These are phyloP conservation scores for Ramalina intermedia DNA, from an alignment of 495 filamentous ascomycete species.

Conservation along the genomic window DNA sequence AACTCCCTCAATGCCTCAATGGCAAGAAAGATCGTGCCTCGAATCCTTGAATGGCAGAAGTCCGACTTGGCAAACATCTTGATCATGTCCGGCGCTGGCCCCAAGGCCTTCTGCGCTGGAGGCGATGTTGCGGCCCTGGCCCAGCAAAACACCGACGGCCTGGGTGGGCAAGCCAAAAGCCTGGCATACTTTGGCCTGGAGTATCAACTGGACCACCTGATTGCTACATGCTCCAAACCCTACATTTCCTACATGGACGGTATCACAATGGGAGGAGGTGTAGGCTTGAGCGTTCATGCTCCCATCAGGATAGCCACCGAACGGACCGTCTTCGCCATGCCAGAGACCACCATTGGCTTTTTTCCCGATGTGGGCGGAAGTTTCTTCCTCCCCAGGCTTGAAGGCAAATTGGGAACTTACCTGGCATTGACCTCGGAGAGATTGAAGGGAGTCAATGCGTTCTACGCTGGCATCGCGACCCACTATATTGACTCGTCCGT, in stretches of 20 bases:
- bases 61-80: slow-evolving; percentile 86
- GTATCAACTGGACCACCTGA: slow-evolving; percentile 86
- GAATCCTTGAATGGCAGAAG: slow-evolving; percentile 78
- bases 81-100: slow-evolving; percentile 76
- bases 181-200: slow-evolving; percentile 77
- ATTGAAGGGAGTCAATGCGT: slow-evolving; percentile 66
- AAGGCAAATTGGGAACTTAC: slow-evolving; percentile 75
- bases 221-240: slow-evolving; percentile 89
- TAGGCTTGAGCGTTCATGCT: slow-evolving; percentile 85
- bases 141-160: slow-evolving; percentile 49
- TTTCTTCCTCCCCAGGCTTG: slow-evolving; percentile 84
- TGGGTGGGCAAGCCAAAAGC: slow-evolving; percentile 47
- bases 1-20: slow-evolving; percentile 90
- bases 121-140: slow-evolving; percentile 78
- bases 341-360: slow-evolving; percentile 93
- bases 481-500: slow-evolving; percentile 88
- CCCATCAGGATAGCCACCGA: slow-evolving; percentile 95
- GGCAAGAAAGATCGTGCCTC: slow-evolving; percentile 78
- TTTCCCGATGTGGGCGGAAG: slow-evolving; percentile 94
- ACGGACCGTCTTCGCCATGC: slow-evolving; percentile 91
- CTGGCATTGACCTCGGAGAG: slow-evolving; percentile 75
- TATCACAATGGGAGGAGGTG: slow-evolving; percentile 95
- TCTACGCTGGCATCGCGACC: slow-evolving; percentile 73
- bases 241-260: slow-evolving; percentile 96
- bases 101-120: slow-evolving; percentile 80